phyloP scores from a whole-genome alignment of 345 rosid genomes.

The Geranium rotundifolium region DNA sequence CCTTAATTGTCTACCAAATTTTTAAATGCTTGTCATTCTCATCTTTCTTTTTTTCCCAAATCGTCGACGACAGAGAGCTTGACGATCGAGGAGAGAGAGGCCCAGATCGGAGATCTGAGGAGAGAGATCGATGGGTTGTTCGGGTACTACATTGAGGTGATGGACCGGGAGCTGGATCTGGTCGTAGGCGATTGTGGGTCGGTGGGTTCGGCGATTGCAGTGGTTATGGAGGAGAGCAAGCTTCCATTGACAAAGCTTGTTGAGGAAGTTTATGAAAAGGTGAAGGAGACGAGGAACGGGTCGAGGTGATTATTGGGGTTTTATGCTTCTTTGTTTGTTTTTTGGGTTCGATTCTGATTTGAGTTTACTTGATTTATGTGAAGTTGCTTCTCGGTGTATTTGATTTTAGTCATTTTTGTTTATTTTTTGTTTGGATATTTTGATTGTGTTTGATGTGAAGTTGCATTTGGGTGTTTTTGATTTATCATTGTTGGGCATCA shows the following conservation, averaged over 20 bases:
- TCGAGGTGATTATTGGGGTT: constrained; percentile 39
- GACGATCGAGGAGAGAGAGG: constrained; percentile 27
- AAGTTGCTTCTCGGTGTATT: neutral
- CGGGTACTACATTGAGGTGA: constrained; percentile 35
- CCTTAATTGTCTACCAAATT: too few relatives aligned
- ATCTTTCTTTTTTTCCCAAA: too few relatives aligned
- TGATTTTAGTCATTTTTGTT: neutral
- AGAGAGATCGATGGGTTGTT: constrained; percentile 46
- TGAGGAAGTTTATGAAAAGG: constrained; percentile 28
- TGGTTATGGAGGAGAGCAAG: constrained; percentile 66
- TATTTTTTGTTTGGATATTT: too few relatives aligned
- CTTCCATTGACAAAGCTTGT: constrained; percentile 55
- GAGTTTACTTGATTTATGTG: neutral
- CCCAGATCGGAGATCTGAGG: constrained; percentile 29
- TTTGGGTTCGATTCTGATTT: too few relatives aligned
- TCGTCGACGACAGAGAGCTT: constrained; percentile 9
- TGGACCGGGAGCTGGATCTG: constrained; percentile 18
- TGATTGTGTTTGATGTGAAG: too few relatives aligned
- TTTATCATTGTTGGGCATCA: too few relatives aligned
- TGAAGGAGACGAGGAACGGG: constrained; percentile 21
- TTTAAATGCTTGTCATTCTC: too few relatives aligned
- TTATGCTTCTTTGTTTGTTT: neutral
- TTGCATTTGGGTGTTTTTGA: too few relatives aligned
- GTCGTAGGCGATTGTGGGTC: constrained; percentile 22
- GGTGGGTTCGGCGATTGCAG: constrained; percentile 37